Base-by-base conservation (phyloP, 1,284 basidiomycete genomes). In the Boletellus deceptivus region DNA sequence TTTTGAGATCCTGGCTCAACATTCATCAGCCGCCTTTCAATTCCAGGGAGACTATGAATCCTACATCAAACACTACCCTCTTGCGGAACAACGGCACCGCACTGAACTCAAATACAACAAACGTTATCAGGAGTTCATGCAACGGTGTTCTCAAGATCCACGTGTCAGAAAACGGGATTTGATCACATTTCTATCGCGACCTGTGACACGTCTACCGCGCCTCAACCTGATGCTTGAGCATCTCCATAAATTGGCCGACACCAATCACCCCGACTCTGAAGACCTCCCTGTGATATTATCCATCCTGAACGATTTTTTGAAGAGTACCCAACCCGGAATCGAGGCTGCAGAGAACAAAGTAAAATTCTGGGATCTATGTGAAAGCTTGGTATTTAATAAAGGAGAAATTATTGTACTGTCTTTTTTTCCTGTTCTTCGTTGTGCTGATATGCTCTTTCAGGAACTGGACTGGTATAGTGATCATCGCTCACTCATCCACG, bases 51-150 rank as follows among this genome's bases (percentile, higher is more conserved):
- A 78, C 9, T 91, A 91, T 56, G 88, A 91, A 56, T 73, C 74
- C 0, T 91, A 91, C 65, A 89, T 91, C 67, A 88, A 90, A 60
- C 85, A 91, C 56, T 91, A 91, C 55, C 91, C 91, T 3, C 74
- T 92, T 37, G 80, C 91, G 1, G 87, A 92, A 61, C 86, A 87
- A 13, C 76, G 76, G 29, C 89, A 93, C 59, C 83, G 85, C 40
- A 78, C 81, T 29, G 89, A 93, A 63, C 73, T 86, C 31, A 80
- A 77, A 47, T 72, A 72, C 16, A 93, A 90, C 64, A 68, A 73
- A 10, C 70, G 66, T 2, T 93, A 93, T 62, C 78, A 79, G 48
- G 65, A 71, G 22, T 90, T 91, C 61, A 72, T 89, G 27, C 76
- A 83, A 52, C 75, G 78, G 24, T 80, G 82, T 31, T 76, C 81